Evolutionary conservation across 2,329 filamentous ascomycete genomes (phyloP), one percentile per base, ranked within the genome.

Genomic region (Pseudogymnoascus sp.): DNA sequence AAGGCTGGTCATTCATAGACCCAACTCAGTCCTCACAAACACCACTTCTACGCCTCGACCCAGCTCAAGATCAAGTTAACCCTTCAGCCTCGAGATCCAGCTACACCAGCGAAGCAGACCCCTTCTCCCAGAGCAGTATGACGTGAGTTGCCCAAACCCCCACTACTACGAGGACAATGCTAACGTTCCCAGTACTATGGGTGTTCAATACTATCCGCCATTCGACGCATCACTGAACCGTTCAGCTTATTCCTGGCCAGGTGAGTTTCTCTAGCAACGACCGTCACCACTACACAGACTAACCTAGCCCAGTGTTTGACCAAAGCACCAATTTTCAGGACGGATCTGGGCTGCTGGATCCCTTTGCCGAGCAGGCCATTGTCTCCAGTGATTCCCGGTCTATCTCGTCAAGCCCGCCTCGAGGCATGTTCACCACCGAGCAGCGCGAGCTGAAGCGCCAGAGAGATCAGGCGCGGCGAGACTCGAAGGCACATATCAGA

Each of bases 391-490:
- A 42, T 40, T 42, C 72, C 59, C 69, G 73, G 63, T 73, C 73
- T 39, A 63, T 72, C 54, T 84, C 83, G 40, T 80, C 80, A 21
- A 87, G 84, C 73, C 84, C 84, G 26, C 82, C 83, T 5, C 79
- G 80, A 66, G 75, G 75, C 54, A 76, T 75, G 39, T 77, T 86
- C 70, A 84, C 83, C 5, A 76, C 82, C 5, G 83, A 86, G 71
- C 83, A 86, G 72, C 80, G 84, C 66, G 84, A 86, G 69, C 72
- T 86, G 45, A 86, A 84, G 75, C 79, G 83, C 64, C 84, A 87
- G 69, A 79, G 80, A 66, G 84, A 86, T 67, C 82, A 81, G 68
- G 81, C 78, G 51, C 80, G 85, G 64, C 78, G 84, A 68, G 82
- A 84, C 67, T 81, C 81, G 5, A 87, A 86, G 71, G 72, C 81